A percentile compares a stretch with the other conserved stretches of the same genome.
phyloP scores from a whole-genome alignment of 331 rosid genomes.

The Prunus yedoensis region DNA sequence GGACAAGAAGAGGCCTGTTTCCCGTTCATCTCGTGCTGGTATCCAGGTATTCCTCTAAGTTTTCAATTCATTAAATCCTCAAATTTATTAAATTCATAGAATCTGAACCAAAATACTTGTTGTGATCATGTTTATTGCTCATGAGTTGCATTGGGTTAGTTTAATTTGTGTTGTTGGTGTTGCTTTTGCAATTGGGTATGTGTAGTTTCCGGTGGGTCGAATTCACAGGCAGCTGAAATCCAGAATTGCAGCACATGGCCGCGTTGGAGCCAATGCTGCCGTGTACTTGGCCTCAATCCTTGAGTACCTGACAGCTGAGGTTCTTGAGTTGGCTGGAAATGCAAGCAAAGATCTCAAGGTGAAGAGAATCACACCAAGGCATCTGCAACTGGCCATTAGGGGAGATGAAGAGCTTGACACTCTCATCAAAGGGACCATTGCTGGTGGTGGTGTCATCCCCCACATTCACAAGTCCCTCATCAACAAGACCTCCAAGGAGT shows the following conservation, averaged over 20 bases:
- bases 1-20: constrained; percentile 84
- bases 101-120: not conserved
- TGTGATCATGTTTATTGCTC: not conserved
- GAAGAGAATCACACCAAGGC: constrained; percentile 97
- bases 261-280: constrained; percentile 98
- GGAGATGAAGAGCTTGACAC: constrained; percentile 99
- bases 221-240: constrained; percentile 85
- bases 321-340: constrained; percentile 92
- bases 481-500: constrained; percentile 92
- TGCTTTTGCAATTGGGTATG: not conserved
- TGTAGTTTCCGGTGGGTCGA: constrained; percentile 92
- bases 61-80: not conserved
- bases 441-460: constrained; percentile 98
- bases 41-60: constrained; percentile 56
- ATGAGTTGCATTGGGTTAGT: not conserved
- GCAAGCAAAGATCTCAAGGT: constrained; percentile 96
- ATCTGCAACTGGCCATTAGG: constrained; percentile 87
- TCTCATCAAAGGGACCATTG: constrained; percentile 92
- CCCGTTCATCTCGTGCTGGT: constrained; percentile 96
- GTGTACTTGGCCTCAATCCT: constrained; percentile 93
- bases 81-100: too few species aligned
- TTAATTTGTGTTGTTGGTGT: not conserved
- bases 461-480: constrained; percentile 96
- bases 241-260: constrained; percentile 77
- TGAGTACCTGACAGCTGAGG: constrained; percentile 91